phyloP scores from a whole-genome alignment of 1,284 basidiomycete species.

The Leccinum holopus region DNA sequence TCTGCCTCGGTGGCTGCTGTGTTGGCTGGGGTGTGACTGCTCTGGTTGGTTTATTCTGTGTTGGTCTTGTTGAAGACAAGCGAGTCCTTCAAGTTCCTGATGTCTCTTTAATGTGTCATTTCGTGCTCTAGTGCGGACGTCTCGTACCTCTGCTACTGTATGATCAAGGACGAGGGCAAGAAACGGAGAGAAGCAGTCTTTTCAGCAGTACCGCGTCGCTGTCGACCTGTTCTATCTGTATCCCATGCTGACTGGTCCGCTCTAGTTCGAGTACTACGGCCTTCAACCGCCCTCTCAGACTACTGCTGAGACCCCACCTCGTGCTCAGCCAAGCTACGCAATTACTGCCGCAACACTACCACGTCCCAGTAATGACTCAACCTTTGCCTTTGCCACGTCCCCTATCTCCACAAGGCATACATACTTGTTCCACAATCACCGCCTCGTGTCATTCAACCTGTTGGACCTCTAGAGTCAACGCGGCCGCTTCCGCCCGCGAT shows the following conservation, averaged over 20 bases:
- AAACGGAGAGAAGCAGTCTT: constrained; percentile 67
- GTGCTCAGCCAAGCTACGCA: constrained; percentile 10
- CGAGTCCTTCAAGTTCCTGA: constrained; percentile 33
- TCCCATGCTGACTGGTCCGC: constrained; percentile 8
- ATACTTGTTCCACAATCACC: constrained; percentile 21
- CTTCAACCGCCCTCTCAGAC: constrained; percentile 36
- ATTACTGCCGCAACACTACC: constrained; percentile 11
- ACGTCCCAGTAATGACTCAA: constrained; percentile 5
- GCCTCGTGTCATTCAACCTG: no score
- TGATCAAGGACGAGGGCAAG: constrained; percentile 65
- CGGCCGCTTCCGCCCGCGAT: no score
- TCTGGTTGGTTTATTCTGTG: constrained; percentile 79
- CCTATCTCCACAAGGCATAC: constrained; percentile 13
- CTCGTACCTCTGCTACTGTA: constrained; percentile 85
- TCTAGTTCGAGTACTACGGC: constrained; percentile 44
- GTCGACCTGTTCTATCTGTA: not conserved
- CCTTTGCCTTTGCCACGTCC: constrained; percentile 2
- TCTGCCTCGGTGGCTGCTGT: constrained; percentile 77
- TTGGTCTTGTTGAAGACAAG: constrained; percentile 81
- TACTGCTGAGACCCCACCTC: constrained; percentile 4
- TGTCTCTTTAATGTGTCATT: not conserved
- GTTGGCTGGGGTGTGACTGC: constrained; percentile 76
- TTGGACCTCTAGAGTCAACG: no score
- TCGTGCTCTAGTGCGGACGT: constrained; percentile 61
- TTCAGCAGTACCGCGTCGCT: constrained; percentile 54